Conservation (phyloP, 1,139 yeast species). For the Spencermartinsiella ligniputridi region DNA sequence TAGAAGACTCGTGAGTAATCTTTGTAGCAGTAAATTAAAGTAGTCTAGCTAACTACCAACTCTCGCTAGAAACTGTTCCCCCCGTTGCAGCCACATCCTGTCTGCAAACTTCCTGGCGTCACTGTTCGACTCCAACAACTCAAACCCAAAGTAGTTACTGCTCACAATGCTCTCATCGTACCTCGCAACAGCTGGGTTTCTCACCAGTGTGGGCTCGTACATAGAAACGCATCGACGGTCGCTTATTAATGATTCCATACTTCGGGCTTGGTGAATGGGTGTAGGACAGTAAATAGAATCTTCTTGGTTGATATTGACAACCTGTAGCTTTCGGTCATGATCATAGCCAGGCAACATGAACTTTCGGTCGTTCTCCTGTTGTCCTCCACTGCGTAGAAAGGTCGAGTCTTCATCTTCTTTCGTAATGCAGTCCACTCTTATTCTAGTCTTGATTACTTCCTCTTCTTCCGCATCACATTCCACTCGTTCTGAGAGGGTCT, state of each 20-base stretch:
- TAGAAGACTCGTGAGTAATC: neutral
- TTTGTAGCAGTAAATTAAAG: neutral
- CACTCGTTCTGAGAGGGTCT: too few species aligned
- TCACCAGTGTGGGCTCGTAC: conserved; percentile 1
- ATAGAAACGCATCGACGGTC: conserved; percentile 3
- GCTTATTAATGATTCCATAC: neutral
- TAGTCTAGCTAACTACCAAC: neutral
- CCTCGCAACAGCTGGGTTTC: conserved; percentile 2
- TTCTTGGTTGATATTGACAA: conserved; percentile 17
- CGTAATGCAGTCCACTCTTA: too few species aligned
- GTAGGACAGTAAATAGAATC: neutral
- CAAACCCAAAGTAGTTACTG: conserved; percentile 8
- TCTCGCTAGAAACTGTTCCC: conserved; percentile 14
- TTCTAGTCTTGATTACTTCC: too few species aligned
- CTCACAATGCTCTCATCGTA: neutral
- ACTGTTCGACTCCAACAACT: conserved; percentile 1
- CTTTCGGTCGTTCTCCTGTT: conserved; percentile 4
- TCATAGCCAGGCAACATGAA: conserved; percentile 29
- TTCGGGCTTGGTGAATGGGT: conserved; percentile 1
- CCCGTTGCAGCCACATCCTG: conserved; percentile 18
- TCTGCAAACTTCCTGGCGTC: neutral
- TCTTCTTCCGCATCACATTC: too few species aligned
- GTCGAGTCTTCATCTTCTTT: too few species aligned
- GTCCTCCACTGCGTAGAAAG: too few species aligned
- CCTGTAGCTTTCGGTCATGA: conserved; percentile 21